Conservation (phyloP, 345 rosid genomes). For the Salix caprea region DNA sequence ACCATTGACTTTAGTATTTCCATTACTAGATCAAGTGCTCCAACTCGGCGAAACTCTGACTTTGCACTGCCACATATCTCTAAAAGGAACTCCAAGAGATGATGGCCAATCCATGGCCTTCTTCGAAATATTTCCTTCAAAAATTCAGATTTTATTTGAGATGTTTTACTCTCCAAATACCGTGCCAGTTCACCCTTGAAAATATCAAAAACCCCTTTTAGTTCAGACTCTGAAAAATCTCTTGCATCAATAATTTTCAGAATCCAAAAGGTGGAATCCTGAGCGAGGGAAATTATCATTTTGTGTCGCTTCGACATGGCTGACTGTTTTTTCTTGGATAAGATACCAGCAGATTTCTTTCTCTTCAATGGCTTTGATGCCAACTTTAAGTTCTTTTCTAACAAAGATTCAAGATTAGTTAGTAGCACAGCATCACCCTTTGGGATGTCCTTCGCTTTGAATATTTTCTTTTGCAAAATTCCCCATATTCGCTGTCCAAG, state of each 20-base stretch:
- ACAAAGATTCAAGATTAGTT: slow-evolving; percentile 50
- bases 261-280: slow-evolving; percentile 75
- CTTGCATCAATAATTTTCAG: slow-evolving; percentile 70
- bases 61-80: slow-evolving; percentile 57
- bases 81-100: slow-evolving; percentile 53
- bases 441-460: slow-evolving; percentile 75
- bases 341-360: slow-evolving; percentile 53
- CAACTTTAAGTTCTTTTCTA: slow-evolving; percentile 74
- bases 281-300: slow-evolving; percentile 62
- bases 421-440: slow-evolving; percentile 49
- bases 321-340: slow-evolving; percentile 68
- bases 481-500: slow-evolving; percentile 94
- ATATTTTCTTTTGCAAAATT: slow-evolving; percentile 78
- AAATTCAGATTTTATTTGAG: slow-evolving; percentile 69
- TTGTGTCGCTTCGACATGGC: slow-evolving; percentile 68
- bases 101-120: slow-evolving; percentile 65
- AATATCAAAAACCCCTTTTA: slow-evolving; percentile 51
- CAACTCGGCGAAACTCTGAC: slow-evolving; percentile 71
- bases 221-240: slow-evolving; percentile 47
- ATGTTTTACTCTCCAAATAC: slow-evolving; percentile 69
- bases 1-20: slow-evolving; percentile 56
- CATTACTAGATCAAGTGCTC: slow-evolving; percentile 67
- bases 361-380: slow-evolving; percentile 89
- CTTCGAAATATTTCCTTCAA: slow-evolving; percentile 73
- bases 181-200: slow-evolving; percentile 45